Conservation (phyloP, 2,329 filamentous ascomycete genomes). For the Eurotiales sp. region DNA sequence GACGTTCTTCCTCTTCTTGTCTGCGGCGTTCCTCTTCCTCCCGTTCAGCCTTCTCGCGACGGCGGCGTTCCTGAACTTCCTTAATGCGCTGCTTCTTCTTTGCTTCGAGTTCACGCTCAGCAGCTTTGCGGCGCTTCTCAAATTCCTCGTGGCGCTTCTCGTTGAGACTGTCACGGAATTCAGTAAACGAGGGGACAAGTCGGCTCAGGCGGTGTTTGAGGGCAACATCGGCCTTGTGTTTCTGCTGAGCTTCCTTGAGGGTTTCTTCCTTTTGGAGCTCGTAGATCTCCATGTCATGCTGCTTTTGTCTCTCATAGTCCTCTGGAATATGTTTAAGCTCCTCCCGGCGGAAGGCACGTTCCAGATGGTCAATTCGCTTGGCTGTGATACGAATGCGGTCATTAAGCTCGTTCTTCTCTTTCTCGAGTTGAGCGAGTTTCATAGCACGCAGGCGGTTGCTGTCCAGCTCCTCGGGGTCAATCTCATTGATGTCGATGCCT, state of each 20-base stretch:
- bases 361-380: conserved; percentile 94
- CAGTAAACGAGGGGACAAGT: conserved; percentile 78
- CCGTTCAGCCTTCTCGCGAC: conserved; percentile 76
- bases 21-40: conserved; percentile 78
- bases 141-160: conserved; percentile 92
- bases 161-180: conserved; percentile 75
- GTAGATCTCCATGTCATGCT: conserved; percentile 73
- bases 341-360: conserved; percentile 94
- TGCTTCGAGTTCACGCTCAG: conserved; percentile 88
- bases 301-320: conserved; percentile 80
- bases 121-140: conserved; percentile 85
- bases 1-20: conserved; percentile 81
- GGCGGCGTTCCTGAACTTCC: conserved; percentile 78
- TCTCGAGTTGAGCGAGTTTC: conserved; percentile 92
- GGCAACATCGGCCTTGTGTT: conserved; percentile 87
- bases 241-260: conserved; percentile 73
- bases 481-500: conserved; percentile 67
- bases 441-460: conserved; percentile 86
- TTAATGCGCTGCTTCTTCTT: conserved; percentile 85
- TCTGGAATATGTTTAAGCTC: conserved; percentile 85
- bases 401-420: conserved; percentile 94
- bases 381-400: conserved; percentile 87
- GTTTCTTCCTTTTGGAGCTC: conserved; percentile 74
- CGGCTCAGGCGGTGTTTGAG: conserved; percentile 89
- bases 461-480: conserved; percentile 79